Conservation (phyloP, 345 rosid species). For the Populus nigra region DNA sequence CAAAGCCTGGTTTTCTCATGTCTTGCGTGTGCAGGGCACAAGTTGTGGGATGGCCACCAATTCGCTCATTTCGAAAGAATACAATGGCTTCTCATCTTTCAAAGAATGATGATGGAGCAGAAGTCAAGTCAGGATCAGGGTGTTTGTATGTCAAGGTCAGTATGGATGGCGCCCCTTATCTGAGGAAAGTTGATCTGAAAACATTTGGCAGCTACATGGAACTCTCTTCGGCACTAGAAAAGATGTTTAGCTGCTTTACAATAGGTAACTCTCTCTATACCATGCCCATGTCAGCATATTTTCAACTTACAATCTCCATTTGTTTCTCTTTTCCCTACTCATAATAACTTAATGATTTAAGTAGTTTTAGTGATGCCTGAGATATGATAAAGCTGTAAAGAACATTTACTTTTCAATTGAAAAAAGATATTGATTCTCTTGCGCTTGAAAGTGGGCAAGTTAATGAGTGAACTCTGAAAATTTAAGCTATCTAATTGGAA, state of each 20-base stretch:
- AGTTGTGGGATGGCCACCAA: constrained; percentile 33
- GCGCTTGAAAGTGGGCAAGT: neutral
- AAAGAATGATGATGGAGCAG: constrained; percentile 42
- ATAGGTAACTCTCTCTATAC: constrained; percentile 36
- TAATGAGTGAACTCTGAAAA: neutral
- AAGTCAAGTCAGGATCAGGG: constrained; percentile 45
- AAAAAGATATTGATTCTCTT: neutral
- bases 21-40: constrained; percentile 39
- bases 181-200: constrained; percentile 24
- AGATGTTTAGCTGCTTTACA: constrained; percentile 51
- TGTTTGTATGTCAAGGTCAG: constrained; percentile 34
- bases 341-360: neutral
- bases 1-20: neutral
- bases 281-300: too few relatives aligned
- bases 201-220: constrained; percentile 18
- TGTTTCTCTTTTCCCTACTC: neutral
- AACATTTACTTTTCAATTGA: neutral
- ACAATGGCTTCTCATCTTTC: constrained; percentile 49
- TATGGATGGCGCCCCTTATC: constrained; percentile 28
- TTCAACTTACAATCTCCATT: neutral
- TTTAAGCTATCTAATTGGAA: neutral
- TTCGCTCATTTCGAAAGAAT: constrained; percentile 26
- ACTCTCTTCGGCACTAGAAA: constrained; percentile 24
- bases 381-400: neutral
- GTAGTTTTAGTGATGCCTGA: neutral